A percentile compares a stretch with the other conserved stretches of the same genome.
These are phyloP conservation scores for Solanum microdontum DNA, from an alignment of 257 asterid species.

Conservation along the genomic window DNA sequence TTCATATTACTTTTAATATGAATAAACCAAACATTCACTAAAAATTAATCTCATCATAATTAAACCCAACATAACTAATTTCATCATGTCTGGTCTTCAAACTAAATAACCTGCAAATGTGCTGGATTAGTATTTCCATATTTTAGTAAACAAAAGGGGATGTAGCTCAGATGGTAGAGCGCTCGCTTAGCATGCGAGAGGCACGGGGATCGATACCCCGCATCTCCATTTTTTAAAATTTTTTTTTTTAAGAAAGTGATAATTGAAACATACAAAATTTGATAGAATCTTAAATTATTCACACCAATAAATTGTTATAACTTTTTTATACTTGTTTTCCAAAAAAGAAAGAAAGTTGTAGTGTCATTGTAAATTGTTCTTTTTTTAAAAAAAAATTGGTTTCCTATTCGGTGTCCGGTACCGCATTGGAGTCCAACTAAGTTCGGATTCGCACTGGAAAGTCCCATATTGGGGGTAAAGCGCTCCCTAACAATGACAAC, in stretches of 20 bases:
- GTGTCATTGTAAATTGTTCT: not conserved
- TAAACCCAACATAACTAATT: too few relatives aligned
- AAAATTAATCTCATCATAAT: too few relatives aligned
- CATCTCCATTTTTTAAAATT: not conserved
- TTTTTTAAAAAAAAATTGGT: too few relatives aligned
- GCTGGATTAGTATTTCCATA: too few relatives aligned
- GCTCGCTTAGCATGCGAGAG: constrained; percentile 43
- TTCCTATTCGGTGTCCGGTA: too few relatives aligned
- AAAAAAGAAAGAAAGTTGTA: not conserved
- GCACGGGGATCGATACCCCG: constrained; percentile 38
- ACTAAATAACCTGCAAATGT: too few relatives aligned
- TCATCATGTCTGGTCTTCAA: too few relatives aligned
- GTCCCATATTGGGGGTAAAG: rapidly evolving
- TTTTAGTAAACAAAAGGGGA: constrained; percentile 10
- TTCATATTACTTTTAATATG: too few relatives aligned
- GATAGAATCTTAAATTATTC: not conserved
- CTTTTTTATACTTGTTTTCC: not conserved
- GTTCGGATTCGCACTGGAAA: rapidly evolving
- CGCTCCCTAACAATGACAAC: rapidly evolving
- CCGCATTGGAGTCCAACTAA: too few relatives aligned
- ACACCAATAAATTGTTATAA: not conserved
- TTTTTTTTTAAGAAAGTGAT: not conserved
- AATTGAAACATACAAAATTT: too few relatives aligned
- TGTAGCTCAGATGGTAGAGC: constrained; percentile 62
- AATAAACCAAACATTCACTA: not conserved